Evolutionary conservation across 169 alveolate species (phyloP).

Genomic region (Babesia divergens): DNA sequence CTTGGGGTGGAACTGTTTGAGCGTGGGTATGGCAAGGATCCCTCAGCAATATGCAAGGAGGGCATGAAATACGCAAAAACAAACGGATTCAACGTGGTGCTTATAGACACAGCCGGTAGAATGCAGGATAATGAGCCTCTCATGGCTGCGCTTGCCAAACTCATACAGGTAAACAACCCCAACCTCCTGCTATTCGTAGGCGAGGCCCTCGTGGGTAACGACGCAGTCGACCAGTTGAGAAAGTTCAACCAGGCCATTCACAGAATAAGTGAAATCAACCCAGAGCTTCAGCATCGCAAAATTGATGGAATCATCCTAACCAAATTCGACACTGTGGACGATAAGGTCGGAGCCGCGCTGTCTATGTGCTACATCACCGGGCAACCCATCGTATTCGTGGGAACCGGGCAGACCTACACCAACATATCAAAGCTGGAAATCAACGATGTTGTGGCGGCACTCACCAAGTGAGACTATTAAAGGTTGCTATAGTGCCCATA

Average conservation of each 20-base stretch:
- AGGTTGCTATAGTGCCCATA: too few species aligned
- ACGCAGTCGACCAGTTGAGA: slow-evolving; percentile 97
- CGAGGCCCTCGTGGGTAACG: slow-evolving; percentile 99
- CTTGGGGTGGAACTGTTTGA: slow-evolving; percentile 94
- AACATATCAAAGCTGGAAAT: slow-evolving; percentile 92
- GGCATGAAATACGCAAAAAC: slow-evolving; percentile 90
- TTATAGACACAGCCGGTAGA: slow-evolving; percentile 99
- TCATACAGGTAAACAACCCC: slow-evolving; percentile 95
- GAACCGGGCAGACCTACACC: slow-evolving; percentile 98
- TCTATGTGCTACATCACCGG: slow-evolving; percentile 99
- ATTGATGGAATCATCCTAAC: slow-evolving; percentile 99
- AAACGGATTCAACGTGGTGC: slow-evolving; percentile 92
- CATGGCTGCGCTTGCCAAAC: slow-evolving; percentile 95
- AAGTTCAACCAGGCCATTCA: slow-evolving; percentile 94
- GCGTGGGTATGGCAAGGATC: slow-evolving; percentile 98
- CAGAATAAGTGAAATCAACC: slow-evolving; percentile 69
- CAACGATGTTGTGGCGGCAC: slow-evolving; percentile 85
- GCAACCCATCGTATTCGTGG: slow-evolving; percentile 98
- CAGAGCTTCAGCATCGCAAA: slow-evolving; percentile 83
- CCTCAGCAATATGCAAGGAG: slow-evolving; percentile 94
- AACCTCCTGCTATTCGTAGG: slow-evolving; percentile 97
- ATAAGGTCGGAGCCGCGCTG: slow-evolving; percentile 99
- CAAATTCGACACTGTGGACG: slow-evolving; percentile 99
- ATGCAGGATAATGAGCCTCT: slow-evolving; percentile 99
- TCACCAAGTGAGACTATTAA: slow-evolving; percentile 46